A percentile compares a stretch with the other conserved stretches of the same genome.
Evolutionary conservation across 2,329 filamentous ascomycete species (phyloP).

Genomic region (Aspergillus intermedius): DNA sequence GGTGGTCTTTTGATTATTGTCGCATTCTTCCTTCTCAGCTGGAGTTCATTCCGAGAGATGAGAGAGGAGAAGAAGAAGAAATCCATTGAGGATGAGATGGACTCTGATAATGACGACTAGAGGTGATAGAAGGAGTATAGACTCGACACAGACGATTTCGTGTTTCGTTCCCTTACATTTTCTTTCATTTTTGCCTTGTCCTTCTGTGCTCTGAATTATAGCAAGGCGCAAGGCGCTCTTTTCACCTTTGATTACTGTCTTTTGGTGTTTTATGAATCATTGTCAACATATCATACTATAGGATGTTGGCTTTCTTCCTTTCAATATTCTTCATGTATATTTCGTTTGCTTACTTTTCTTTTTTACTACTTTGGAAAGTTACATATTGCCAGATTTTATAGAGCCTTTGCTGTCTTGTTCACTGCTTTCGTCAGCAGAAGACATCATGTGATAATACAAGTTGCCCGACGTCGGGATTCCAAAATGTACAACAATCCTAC

Average conservation of each 20-base stretch:
- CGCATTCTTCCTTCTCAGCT: conserved; percentile 81
- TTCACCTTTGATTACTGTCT: not conserved
- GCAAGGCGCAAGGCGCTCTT: not conserved
- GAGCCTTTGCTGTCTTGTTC: no score
- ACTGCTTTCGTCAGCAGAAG: no score
- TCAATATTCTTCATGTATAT: conserved; percentile 1
- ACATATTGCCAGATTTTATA: no score
- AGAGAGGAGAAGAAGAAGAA: conserved; percentile 68
- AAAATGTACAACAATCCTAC: not conserved
- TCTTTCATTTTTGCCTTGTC: not conserved
- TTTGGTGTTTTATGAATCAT: conserved; percentile 1
- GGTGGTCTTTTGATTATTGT: conserved; percentile 84
- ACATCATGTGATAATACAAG: no score
- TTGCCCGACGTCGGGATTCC: not conserved
- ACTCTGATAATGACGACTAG: conserved; percentile 38
- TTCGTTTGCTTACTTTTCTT: conserved; percentile 7
- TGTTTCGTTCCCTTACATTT: not conserved
- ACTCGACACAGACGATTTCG: not conserved
- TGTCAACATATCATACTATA: not conserved
- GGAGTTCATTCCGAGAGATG: conserved; percentile 92
- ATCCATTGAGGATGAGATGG: conserved; percentile 31
- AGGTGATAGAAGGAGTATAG: not conserved
- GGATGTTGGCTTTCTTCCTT: not conserved
- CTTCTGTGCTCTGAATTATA: not conserved
- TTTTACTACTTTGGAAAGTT: not conserved